Evolutionary conservation across 371 early-diverging fungal genomes (phyloP).

Genomic region (Apophysomyces elegans): DNA sequence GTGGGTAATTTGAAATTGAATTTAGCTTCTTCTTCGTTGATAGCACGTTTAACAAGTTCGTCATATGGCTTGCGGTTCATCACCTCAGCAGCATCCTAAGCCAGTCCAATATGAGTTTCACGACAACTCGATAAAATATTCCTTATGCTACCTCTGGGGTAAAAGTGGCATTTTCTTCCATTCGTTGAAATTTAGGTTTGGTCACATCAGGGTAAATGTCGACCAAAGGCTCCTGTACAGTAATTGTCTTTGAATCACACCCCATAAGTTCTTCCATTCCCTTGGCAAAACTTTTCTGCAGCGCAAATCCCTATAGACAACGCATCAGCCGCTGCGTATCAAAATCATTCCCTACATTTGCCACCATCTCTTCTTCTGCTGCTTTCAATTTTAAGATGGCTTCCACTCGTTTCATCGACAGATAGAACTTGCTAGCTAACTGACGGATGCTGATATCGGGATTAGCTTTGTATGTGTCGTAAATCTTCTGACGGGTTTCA

Average conservation of each 20-base stretch:
- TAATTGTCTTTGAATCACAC: conserved; percentile 40
- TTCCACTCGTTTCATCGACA: conserved; percentile 87
- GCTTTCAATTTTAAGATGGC: conserved; percentile 90
- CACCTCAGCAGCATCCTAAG: conserved; percentile 79
- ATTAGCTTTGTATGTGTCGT: conserved; percentile 63
- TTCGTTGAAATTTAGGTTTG: conserved; percentile 77
- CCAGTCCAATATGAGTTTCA: not conserved
- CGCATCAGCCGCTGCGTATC: not conserved
- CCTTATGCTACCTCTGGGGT: conserved; percentile 53
- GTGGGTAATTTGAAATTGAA: conserved; percentile 25
- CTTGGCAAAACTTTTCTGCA: conserved; percentile 67
- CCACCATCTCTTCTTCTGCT: conserved; percentile 70
- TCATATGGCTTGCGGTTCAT: conserved; percentile 77
- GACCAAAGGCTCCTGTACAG: conserved; percentile 64
- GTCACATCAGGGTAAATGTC: conserved; percentile 68
- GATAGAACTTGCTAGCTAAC: conserved; percentile 71
- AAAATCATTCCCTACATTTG: conserved; percentile 45
- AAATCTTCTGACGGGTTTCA: conserved; percentile 72
- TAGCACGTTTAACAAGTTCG: conserved; percentile 58
- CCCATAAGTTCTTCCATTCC: conserved; percentile 89
- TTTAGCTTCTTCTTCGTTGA: conserved; percentile 45
- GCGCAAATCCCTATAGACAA: conserved; percentile 45
- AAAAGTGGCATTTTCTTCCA: conserved; percentile 79
- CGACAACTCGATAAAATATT: not conserved
- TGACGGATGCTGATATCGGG: conserved; percentile 71